Base-by-base conservation (phyloP, 768 basidiomycete species). In the Boletus vermiculosoides region DNA sequence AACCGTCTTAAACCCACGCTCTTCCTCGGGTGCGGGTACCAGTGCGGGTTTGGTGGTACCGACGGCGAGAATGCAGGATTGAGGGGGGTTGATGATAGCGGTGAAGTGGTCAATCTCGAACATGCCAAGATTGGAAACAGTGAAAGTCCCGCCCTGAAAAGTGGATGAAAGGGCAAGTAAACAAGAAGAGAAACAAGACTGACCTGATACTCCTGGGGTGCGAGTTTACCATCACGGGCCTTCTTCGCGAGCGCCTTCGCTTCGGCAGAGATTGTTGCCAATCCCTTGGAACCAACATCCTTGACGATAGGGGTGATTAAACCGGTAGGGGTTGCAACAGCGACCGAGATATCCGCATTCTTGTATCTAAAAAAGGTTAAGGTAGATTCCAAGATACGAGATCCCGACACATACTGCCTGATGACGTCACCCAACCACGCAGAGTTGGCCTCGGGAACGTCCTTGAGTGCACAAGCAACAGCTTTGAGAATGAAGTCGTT, bases 401-500 rank as follows among this genome's bases (percentile, higher is more conserved):
- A 34, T 23, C 15, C 18, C 9, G 40, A 51, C 34, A 74, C 94
- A 66, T 72, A 97, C 95, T 91, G 90, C 75, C 97, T 80, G 74
- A 99, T 96, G 55, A 87, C 83, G 62, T 99, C 96, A 62, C 95
- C 95, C 58, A 98, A 74, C 97, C 96, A 98, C 13, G 95, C 94
- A 50, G 94, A 92, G 79, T 99, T 99, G 63, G 88, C 95, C 72
- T 98, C 97, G 45, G 97, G 97, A 31, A 98, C 95, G 67, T 98
- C 97, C 42, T 83, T 81, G 49, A 98, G 81, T 2, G 97, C 95
- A 65, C 93, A 89, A 10, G 90, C 85, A 33, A 90, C 85, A 5
- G 94, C 97, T 76, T 99, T 99, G 69, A 98, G 86, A 66, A 99
- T 84, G 71, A 99, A 99, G 76, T 99, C 97, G 73, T 98, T 98